These are phyloP conservation scores for Linnemannia hyalina DNA, from an alignment of 192 early-diverging fungal genomes.

Conservation along the genomic window DNA sequence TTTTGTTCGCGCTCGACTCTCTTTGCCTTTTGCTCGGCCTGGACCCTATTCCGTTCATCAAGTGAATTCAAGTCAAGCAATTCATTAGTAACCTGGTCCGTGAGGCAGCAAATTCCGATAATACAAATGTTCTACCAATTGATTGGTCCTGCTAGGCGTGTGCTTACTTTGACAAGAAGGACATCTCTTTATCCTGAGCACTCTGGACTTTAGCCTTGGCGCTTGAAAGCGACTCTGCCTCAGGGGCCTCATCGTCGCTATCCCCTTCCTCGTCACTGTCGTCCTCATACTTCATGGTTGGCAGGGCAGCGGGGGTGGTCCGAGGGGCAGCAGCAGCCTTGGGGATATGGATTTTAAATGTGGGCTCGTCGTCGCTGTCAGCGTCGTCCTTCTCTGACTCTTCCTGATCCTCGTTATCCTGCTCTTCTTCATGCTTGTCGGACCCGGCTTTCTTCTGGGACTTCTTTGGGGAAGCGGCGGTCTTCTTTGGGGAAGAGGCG, in stretches of 20 bases:
- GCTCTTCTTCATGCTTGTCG: slow-evolving; percentile 14
- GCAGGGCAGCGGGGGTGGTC: slow-evolving; percentile 27
- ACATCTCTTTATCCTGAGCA: slow-evolving; percentile 50
- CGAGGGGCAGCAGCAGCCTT: slow-evolving; percentile 29
- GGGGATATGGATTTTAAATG: slow-evolving; percentile 55
- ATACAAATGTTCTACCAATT: background rate
- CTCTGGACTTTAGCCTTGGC: slow-evolving; percentile 47
- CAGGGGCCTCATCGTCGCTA: slow-evolving; percentile 48
- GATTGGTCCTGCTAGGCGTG: background rate
- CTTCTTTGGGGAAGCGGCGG: slow-evolving; percentile 13
- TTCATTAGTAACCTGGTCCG: too few relatives aligned
- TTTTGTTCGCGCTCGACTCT: slow-evolving; percentile 46
- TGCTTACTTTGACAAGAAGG: slow-evolving; percentile 51
- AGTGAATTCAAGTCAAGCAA: background rate
- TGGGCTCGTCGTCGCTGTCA: slow-evolving; percentile 30
- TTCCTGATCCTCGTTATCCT: background rate
- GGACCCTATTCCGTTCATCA: slow-evolving; percentile 25
- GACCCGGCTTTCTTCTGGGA: background rate
- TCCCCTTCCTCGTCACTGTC: slow-evolving; percentile 43
- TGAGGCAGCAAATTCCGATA: too few relatives aligned
- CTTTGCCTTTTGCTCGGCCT: slow-evolving; percentile 56
- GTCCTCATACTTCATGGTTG: slow-evolving; percentile 36
- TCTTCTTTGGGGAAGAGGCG: slow-evolving; percentile 13
- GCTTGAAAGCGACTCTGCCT: slow-evolving; percentile 48
- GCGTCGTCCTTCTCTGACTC: background rate